Evolutionary conservation across 2,329 filamentous ascomycete genomes (phyloP), one percentile per base, ranked within the genome.

Genomic region (Penicillium brasilianum): DNA sequence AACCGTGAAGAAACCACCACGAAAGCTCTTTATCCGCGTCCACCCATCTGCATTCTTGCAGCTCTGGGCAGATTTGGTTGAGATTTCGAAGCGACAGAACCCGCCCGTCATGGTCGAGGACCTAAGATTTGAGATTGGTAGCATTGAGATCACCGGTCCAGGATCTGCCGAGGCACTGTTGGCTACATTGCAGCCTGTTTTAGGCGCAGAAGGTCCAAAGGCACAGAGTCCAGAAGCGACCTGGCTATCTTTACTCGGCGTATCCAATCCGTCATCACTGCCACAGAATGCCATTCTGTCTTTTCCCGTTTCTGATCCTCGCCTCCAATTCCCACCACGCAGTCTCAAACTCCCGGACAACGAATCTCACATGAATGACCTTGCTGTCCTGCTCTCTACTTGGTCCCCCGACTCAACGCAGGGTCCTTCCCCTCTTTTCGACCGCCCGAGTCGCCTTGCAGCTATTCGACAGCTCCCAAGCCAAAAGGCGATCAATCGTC

Each of bases 401-500:
- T 96, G 92, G 90, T 86, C 89, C 0, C 79, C 85, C 0, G 90
- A 93, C 63, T 80, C 57, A 61, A 78, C 61, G 13, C 83, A 71
- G 71, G 78, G 52, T 74, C 82, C 53, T 72, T 81, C 74, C 1
- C 77, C 79, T 9, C 77, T 98, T 0, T 96, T 96, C 72, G 85
- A 90, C 69, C 86, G 90, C 61, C 81, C 86, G 32, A 76, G 79
- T 37, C 87, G 93, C 37, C 84, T 90, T 60, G 82, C 80, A 58
- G 90, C 90, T 28, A 86, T 85, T 3, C 84, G 83, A 54, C 82
- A 89, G 14, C 85, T 93, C 2, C 88, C 90, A 1, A 87, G 84
- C 11, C 92, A 97, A 71, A 92, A 92, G 71, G 85, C 88, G 0
- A 86, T 98, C 68, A 93, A 96, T 72, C 87, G 90, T 51, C 88